Conservation (phyloP, 2,329 filamentous ascomycete genomes). For the Myrmaecium sp. region DNA sequence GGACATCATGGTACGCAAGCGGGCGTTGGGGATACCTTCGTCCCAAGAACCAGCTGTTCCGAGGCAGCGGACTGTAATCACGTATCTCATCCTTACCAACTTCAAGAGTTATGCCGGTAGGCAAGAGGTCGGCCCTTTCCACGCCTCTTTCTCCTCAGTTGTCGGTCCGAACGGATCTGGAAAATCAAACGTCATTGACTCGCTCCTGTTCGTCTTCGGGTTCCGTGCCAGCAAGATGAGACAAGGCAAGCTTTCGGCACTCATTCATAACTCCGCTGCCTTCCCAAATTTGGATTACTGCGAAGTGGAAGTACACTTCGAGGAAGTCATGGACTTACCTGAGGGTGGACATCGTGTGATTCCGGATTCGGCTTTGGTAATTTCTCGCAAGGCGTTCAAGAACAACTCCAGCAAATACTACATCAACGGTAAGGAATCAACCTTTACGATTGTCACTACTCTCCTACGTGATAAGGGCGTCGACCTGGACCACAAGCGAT, state of each 20-base stretch:
- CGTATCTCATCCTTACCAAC: constrained; percentile 79
- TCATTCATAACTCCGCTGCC: constrained; percentile 92
- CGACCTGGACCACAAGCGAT: constrained; percentile 94
- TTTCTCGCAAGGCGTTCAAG: constrained; percentile 87
- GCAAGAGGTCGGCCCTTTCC: constrained; percentile 92
- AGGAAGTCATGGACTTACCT: constrained; percentile 80
- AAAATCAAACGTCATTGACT: constrained; percentile 98
- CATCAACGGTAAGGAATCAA: constrained; percentile 78
- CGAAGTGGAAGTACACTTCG: constrained; percentile 92
- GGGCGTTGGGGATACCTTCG: constrained; percentile 44
- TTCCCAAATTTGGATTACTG: constrained; percentile 75
- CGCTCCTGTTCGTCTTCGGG: constrained; percentile 93
- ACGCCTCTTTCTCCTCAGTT: constrained; percentile 92
- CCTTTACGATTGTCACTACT: constrained; percentile 80
- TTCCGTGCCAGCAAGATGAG: constrained; percentile 99
- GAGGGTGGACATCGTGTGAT: constrained; percentile 60
- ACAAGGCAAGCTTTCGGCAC: constrained; percentile 91
- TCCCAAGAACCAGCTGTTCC: constrained; percentile 60
- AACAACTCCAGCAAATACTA: constrained; percentile 99
- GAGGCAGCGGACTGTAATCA: constrained; percentile 81
- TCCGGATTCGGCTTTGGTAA: constrained; percentile 67
- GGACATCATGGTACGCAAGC: constrained; percentile 82
- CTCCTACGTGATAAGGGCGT: constrained; percentile 77
- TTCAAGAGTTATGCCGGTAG: constrained; percentile 98
- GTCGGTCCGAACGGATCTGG: constrained; percentile 96